These are phyloP conservation scores for Ministeria vibrans DNA, from an alignment of 78 protist genomes.

Conservation along the genomic window DNA sequence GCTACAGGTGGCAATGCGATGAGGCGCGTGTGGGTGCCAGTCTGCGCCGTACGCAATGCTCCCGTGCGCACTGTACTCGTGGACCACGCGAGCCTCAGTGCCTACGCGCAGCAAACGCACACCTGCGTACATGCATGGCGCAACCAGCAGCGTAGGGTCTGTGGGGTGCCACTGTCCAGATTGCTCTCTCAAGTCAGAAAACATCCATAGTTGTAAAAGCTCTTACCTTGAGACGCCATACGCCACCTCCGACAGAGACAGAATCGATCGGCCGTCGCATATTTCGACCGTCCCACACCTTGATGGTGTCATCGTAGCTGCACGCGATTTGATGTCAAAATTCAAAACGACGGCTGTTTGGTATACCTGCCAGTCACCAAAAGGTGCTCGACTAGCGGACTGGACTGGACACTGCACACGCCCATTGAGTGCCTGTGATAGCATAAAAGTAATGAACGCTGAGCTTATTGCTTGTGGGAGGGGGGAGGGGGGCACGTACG, in stretches of 20 bases:
- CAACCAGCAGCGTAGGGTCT: neutral
- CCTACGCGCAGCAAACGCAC: neutral
- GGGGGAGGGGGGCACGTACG: neutral
- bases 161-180: constrained; percentile 25
- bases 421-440: constrained; percentile 6
- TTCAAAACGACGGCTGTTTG: too few species aligned
- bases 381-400: neutral
- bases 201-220: too few species aligned
- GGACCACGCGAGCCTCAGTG: neutral
- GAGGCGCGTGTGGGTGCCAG: constrained; percentile 3
- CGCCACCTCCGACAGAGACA: constrained; percentile 19
- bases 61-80: neutral
- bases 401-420: constrained; percentile 16
- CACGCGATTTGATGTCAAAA: too few species aligned
- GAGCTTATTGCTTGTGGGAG: neutral
- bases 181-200: too few species aligned
- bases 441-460: neutral
- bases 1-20: neutral
- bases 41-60: constrained; percentile 28
- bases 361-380: constrained; percentile 19
- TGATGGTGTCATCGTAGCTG: constrained; percentile 29
- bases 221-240: constrained; percentile 27
- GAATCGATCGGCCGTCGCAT: neutral
- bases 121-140: constrained; percentile 22
- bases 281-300: constrained; percentile 15